phyloP scores from a whole-genome alignment of 768 basidiomycete genomes.

The Mrakia blollopis region DNA sequence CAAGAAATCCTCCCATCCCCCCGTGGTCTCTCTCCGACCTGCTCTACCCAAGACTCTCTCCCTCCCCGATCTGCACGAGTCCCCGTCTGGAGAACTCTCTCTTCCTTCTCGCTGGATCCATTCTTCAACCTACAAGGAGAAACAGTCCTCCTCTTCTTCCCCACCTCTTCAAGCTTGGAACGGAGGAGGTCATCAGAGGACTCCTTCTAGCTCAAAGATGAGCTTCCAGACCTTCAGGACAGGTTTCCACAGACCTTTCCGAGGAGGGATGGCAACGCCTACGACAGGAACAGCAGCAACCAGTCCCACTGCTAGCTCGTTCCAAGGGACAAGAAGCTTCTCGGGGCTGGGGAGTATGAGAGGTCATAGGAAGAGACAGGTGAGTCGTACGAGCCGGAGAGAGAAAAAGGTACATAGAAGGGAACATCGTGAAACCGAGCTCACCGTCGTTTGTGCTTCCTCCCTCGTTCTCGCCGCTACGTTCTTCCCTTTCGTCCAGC shows the following conservation, averaged over 20 bases:
- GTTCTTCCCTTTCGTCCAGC: not conserved
- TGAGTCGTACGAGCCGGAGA: not conserved
- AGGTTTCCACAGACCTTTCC: not conserved
- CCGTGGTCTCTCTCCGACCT: not conserved
- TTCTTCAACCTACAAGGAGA: not conserved
- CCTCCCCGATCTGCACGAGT: slow-evolving; percentile 6
- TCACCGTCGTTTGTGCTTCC: not conserved
- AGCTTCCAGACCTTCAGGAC: not conserved
- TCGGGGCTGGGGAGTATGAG: not conserved
- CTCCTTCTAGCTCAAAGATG: not conserved
- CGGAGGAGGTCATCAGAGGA: not conserved
- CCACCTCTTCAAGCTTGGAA: not conserved
- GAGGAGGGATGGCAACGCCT: not conserved
- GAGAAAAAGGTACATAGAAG: not conserved
- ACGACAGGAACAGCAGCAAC: not conserved
- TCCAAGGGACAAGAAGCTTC: not conserved
- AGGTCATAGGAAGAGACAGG: not conserved
- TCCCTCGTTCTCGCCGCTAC: not conserved
- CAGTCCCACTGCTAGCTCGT: not conserved
- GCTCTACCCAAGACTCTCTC: slow-evolving; percentile 2
- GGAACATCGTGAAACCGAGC: not conserved
- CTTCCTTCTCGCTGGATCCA: slow-evolving; percentile 9
- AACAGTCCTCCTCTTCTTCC: not conserved
- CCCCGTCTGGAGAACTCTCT: not conserved
- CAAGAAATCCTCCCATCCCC: slow-evolving; percentile 8